Base-by-base conservation (phyloP, 148 eudicot genomes). In the Persicaria maculosa region DNA sequence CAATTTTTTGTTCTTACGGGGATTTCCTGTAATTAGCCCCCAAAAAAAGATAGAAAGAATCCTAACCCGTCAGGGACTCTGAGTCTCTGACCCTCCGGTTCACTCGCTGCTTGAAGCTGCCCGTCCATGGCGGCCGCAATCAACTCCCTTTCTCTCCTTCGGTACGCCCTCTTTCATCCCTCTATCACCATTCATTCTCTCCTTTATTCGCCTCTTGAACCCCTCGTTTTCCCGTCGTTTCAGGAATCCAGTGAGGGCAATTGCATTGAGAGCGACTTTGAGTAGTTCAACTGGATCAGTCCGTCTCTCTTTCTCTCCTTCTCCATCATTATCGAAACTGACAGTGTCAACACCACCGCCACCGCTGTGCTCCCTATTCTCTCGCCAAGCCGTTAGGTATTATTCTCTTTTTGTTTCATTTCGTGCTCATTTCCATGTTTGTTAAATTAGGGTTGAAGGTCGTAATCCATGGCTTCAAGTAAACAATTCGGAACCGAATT, bases 231-330 rank as follows among this genome's bases (percentile, higher is more conserved):
- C 6, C 8, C 25, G 36, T 46, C 11, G 11, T n/a, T 45, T 20
- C 52, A 70, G 73, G 73, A 45, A 70, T 70, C 73, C 73, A 47
- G 73, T 47, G 31, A 70, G 31, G 45, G 73, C 40, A 70, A 45
- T 45, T 10, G 22, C 73, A 46, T 70, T 70, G 22, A 47, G 50
- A 70, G 50, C 73, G 44, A 47, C 22, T 70, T 70, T 70, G 14
- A n/a, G 1, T 44, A 17, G 53, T 7, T 47, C 12, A 16, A 70
- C 12, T 44, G 31, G 52, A 70, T 70, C 73, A 17, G 36, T 44
- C 17, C 22, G 50, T 46, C 25, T 70, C 53, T 44, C 22, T 8
- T 70, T 70, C 36, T 12, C 36, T 70, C 31, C 69, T 64, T 36
- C 45, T 64, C 69, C 45, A 64, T 64, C 45, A 64, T 4, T 9